phyloP scores from a whole-genome alignment of 192 early-diverging fungal genomes.

The Gamsiella multidivaricata region DNA sequence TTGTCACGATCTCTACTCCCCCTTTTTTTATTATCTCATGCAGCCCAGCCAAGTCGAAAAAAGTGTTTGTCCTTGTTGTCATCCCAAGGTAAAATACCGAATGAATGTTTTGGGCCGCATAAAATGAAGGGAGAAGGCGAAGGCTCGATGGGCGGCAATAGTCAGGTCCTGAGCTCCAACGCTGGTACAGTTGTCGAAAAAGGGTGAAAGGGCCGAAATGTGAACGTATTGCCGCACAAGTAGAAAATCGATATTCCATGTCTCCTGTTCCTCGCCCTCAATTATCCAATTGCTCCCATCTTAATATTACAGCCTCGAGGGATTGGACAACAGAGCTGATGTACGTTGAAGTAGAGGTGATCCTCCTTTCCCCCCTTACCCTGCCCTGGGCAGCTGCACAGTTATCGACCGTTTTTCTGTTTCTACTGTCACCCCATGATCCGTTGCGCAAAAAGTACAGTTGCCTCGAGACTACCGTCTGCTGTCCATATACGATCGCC shows the following conservation, averaged over 20 bases:
- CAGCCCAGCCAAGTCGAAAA: slow-evolving; percentile 5
- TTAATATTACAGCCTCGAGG: too few relatives aligned
- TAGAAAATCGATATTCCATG: slow-evolving; percentile 26
- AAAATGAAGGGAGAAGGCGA: not conserved
- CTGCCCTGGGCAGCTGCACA: too few relatives aligned
- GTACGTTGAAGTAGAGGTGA: not conserved
- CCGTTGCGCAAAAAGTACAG: not conserved
- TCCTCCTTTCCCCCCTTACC: slow-evolving; percentile 1
- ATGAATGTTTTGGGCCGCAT: not conserved
- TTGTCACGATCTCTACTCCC: slow-evolving; percentile 8
- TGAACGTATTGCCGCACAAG: not conserved
- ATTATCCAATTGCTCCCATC: too few relatives aligned
- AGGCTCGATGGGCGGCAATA: too few relatives aligned
- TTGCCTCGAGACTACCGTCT: not conserved
- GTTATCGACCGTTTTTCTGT: not conserved
- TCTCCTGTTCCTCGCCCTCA: too few relatives aligned
- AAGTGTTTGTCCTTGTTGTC: slow-evolving; percentile 1
- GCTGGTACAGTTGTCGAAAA: too few relatives aligned
- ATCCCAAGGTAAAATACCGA: not conserved
- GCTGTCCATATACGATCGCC: not conserved
- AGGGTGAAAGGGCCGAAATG: not conserved
- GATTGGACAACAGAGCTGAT: not conserved
- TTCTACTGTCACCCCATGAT: slow-evolving; percentile 10
- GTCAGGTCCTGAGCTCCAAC: too few relatives aligned
- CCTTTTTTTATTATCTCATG: slow-evolving; percentile 26